These are phyloP conservation scores for Nakazawaea wyomingensis DNA, from an alignment of 805 yeast genomes.

Conservation along the genomic window DNA sequence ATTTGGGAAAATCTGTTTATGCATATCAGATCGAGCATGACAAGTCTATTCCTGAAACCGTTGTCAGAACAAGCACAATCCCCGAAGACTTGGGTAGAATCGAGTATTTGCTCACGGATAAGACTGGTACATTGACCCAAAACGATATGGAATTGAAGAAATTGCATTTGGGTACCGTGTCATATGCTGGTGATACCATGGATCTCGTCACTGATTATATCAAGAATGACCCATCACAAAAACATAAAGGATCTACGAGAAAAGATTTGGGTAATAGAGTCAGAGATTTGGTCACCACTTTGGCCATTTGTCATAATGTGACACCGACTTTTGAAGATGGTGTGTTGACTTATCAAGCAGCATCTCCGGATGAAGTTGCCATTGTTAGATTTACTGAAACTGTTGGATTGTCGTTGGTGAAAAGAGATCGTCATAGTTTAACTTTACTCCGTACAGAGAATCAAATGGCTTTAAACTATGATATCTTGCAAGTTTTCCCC, in stretches of 20 bases:
- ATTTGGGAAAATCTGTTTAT: constrained; percentile 92
- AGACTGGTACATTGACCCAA: constrained; percentile 96
- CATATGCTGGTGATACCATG: constrained; percentile 88
- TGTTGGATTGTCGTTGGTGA: constrained; percentile 76
- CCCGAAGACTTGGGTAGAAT: constrained; percentile 97
- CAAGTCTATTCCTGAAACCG: constrained; percentile 69
- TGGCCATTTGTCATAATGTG: constrained; percentile 95
- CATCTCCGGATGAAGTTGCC: constrained; percentile 98
- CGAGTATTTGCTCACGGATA: constrained; percentile 87
- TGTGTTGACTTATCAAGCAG: constrained; percentile 83
- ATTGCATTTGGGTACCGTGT: constrained; percentile 86
- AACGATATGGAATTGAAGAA: constrained; percentile 97
- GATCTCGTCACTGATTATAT: constrained; percentile 80
- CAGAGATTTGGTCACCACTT: constrained; percentile 71
- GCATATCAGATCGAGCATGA: constrained; percentile 95
- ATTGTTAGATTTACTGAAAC: constrained; percentile 86
- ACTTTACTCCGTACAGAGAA: constrained; percentile 60
- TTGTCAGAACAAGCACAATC: constrained; percentile 94
- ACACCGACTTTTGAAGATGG: constrained; percentile 88
- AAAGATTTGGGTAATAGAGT: constrained; percentile 74
- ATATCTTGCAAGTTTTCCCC: constrained; percentile 82
- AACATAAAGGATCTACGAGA: constrained; percentile 29
- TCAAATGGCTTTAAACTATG: constrained; percentile 47
- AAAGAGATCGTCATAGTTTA: constrained; percentile 77
- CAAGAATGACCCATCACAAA: constrained; percentile 24